Evolutionary conservation across 2,329 filamentous ascomycete species (phyloP), one percentile per base, ranked within the genome.

Genomic region (Byssochlamys sp.): DNA sequence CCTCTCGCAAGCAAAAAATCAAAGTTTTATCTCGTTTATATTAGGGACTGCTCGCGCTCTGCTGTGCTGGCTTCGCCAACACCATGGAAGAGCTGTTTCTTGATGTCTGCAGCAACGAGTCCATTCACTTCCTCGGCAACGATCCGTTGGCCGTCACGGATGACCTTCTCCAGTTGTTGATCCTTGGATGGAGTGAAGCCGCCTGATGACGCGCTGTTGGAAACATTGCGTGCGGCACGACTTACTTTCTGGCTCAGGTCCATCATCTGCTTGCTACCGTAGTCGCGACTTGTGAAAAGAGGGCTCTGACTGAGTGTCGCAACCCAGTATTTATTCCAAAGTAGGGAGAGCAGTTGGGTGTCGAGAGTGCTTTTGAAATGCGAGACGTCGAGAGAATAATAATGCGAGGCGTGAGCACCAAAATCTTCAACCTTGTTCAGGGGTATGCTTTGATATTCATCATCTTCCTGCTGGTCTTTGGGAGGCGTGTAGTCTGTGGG

Each of bases 291-390:
- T 57, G 90, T 91, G 66, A 95, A 86, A 3, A 96, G 81, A 25
- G 92, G 91, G 65, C 86, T 94, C 66, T 95, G 90, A 31, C 90
- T 95, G 24, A 99, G 82, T 4, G 94, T 99, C 69, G 95, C 89
- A 33, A 96, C 91, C 94, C 73, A 76, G 79, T 99, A 99, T 75
- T 97, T 97, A 78, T 96, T 96, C 94, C 94, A 97, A 29, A 99
- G 80, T 55, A 90, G 82, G 68, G 95, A 90, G 4, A 99, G 80
- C 26, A 99, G 81, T 66, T 91, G 88, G 1, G 86, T 82, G 74
- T 99, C 94, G 28, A 99, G 85, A 0, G 88, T 88, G 62, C 89
- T 94, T 77, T 97, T 97, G 81, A 90, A 99, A 74, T 95, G 90
- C 31, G 90, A 90, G 12, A 97, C 89, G 60, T 95, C 89, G 4